Evolutionary conservation across 352 stramenopile species (phyloP).

Genomic region (Phytophthora citricola): DNA sequence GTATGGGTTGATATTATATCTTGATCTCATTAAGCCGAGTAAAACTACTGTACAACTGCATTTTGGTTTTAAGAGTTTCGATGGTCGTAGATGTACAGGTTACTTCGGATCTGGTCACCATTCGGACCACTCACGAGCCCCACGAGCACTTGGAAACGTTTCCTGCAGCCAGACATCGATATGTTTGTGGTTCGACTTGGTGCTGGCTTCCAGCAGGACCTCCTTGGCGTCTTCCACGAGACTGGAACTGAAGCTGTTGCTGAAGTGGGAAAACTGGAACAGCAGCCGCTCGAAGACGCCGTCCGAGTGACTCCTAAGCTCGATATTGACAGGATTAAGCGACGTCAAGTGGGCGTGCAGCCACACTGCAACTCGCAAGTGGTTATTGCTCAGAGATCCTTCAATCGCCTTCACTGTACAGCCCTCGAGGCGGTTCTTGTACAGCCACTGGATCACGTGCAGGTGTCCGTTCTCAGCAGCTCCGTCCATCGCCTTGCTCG

Average conservation of each 20-base stretch:
- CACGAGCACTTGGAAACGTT: not conserved
- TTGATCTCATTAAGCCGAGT: not conserved
- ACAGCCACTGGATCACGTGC: constrained; percentile 19
- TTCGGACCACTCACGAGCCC: not conserved
- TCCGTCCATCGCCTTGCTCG: constrained; percentile 17
- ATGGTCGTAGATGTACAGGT: constrained; percentile 11
- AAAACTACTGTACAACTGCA: not conserved
- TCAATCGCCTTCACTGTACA: constrained; percentile 26
- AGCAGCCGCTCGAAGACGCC: constrained; percentile 18
- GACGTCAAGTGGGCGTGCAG: constrained; percentile 1
- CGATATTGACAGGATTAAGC: not conserved
- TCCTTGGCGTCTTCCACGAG: constrained; percentile 4
- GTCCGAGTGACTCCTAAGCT: constrained; percentile 5
- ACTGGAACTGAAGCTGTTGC: not conserved
- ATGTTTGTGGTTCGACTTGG: constrained; percentile 25
- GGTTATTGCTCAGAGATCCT: constrained; percentile 13
- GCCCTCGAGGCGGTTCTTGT: constrained; percentile 10
- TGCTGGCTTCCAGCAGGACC: constrained; percentile 10
- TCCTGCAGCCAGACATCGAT: constrained; percentile 13
- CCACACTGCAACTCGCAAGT: constrained; percentile 15
- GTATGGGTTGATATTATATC: not conserved
- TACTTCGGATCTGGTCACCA: constrained; percentile 2
- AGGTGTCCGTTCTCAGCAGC: constrained; percentile 26
- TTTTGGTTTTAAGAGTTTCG: not conserved
- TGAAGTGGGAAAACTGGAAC: constrained; percentile 23